Conservation (phyloP, 2,329 filamentous ascomycete genomes). For the Xylariaceae sp. region DNA sequence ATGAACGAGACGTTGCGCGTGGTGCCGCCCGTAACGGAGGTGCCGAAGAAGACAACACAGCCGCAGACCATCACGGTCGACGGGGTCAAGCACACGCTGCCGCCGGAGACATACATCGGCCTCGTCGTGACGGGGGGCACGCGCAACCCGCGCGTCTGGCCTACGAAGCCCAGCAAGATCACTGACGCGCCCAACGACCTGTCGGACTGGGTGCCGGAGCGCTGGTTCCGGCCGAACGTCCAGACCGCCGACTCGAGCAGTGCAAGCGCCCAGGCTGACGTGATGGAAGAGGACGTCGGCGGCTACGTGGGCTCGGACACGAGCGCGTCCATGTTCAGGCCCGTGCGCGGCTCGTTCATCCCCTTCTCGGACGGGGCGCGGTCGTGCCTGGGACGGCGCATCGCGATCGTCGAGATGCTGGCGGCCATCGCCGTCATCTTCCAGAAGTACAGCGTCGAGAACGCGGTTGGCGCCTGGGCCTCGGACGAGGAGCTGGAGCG, state of each 20-base stretch:
- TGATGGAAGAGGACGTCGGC: slow-evolving; percentile 51
- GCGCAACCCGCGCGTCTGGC: slow-evolving; percentile 70
- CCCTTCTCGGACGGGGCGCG: slow-evolving; percentile 54
- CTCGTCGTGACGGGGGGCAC: slow-evolving; percentile 54
- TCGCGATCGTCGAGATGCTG: slow-evolving; percentile 54
- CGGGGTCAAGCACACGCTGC: slow-evolving; percentile 40
- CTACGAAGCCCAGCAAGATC: slow-evolving; percentile 39
- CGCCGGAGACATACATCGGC: slow-evolving; percentile 49
- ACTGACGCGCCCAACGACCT: slow-evolving; percentile 35
- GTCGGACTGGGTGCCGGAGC: slow-evolving; percentile 53
- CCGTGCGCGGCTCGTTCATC: slow-evolving; percentile 48
- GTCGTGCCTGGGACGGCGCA: slow-evolving; percentile 51
- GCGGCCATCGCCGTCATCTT: slow-evolving; percentile 51
- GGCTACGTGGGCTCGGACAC: slow-evolving; percentile 55
- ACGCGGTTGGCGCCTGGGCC: slow-evolving; percentile 58
- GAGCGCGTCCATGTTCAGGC: slow-evolving; percentile 55
- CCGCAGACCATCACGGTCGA: slow-evolving; percentile 55
- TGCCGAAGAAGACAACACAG: slow-evolving; percentile 59
- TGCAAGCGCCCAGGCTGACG: slow-evolving; percentile 14
- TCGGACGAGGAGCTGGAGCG: slow-evolving; percentile 45
- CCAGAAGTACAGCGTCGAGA: slow-evolving; percentile 59
- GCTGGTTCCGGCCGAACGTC: slow-evolving; percentile 43
- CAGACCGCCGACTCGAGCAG: slow-evolving; percentile 14
- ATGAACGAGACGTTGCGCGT: slow-evolving; percentile 74
- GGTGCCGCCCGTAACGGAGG: slow-evolving; percentile 63